These are phyloP conservation scores for Camellia granthamiana DNA, from an alignment of 148 eudicot species.

Conservation along the genomic window DNA sequence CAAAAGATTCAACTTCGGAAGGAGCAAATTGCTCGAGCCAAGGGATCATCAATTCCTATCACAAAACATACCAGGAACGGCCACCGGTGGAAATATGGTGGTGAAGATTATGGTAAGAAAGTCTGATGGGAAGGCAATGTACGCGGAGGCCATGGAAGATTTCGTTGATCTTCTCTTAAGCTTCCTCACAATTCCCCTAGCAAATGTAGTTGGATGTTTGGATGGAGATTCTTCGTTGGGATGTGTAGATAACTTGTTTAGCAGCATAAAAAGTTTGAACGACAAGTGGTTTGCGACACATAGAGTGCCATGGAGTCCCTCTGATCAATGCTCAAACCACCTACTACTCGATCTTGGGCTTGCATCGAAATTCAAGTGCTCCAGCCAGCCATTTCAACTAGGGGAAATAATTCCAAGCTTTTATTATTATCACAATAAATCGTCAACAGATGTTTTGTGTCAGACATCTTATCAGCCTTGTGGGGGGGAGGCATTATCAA, in stretches of 20 bases:
- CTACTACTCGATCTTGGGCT: constrained; percentile 1
- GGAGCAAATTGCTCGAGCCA: not conserved
- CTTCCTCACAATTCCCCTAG: constrained; percentile 17
- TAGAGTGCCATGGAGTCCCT: no score
- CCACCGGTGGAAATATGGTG: not conserved
- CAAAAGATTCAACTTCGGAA: not conserved
- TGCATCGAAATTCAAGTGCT: not conserved
- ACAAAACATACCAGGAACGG: not conserved
- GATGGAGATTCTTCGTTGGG: constrained; percentile 2
- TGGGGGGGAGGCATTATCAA: no score
- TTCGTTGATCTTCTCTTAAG: constrained; percentile 16
- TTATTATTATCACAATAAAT: no score
- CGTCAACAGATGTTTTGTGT: no score
- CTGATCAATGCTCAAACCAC: not conserved
- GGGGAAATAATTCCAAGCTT: not conserved
- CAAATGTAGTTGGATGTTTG: constrained; percentile 1
- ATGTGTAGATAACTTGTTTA: constrained; percentile 10
- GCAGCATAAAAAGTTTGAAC: not conserved
- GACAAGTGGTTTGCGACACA: not conserved
- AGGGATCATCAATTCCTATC: not conserved
- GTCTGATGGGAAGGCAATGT: not conserved
- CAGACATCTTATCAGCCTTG: no score
- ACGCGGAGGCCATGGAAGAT: constrained; percentile 11
- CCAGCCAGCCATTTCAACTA: not conserved
- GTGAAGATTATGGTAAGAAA: not conserved